Percentiles rank a stretch among this genome's conserved stretches.
These are phyloP conservation scores for Hypoxylon cercidicola DNA, from an alignment of 495 filamentous ascomycete species.

Conservation along the genomic window DNA sequence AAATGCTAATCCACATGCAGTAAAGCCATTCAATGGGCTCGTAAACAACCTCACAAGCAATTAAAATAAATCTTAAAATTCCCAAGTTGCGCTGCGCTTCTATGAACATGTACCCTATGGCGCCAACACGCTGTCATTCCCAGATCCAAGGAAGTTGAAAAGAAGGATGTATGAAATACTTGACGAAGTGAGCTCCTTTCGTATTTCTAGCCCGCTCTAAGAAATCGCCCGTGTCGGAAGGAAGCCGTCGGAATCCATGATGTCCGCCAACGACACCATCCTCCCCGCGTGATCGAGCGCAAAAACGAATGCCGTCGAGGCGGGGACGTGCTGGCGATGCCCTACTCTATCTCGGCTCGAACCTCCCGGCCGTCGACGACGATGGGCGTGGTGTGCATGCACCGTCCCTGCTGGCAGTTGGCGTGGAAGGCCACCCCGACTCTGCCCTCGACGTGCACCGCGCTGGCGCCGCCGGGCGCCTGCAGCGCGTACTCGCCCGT, in stretches of 20 bases:
- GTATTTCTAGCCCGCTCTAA: slow-evolving; percentile 2
- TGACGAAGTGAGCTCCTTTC: slow-evolving; percentile 8
- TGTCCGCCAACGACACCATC: no score
- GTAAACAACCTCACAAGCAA: no score
- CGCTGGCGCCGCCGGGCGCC: slow-evolving; percentile 65
- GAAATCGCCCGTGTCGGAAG: no score
- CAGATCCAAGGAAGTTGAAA: slow-evolving; percentile 6
- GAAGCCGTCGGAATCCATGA: no score
- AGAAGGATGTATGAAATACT: slow-evolving; percentile 5
- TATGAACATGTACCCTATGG: slow-evolving; percentile 15
- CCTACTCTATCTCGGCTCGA: slow-evolving; percentile 21
- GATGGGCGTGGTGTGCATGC: slow-evolving; percentile 43
- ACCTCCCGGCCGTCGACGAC: slow-evolving; percentile 27
- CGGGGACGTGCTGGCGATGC: not conserved
- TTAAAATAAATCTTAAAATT: slow-evolving; percentile 10
- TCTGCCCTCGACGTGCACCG: slow-evolving; percentile 51
- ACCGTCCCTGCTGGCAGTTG: slow-evolving; percentile 56
- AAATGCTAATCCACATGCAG: no score
- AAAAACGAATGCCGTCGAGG: no score
- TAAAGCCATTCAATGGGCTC: no score
- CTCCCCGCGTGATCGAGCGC: no score
- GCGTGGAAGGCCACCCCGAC: slow-evolving; percentile 64
- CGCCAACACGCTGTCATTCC: slow-evolving; percentile 12
- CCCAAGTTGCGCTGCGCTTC: slow-evolving; percentile 14
- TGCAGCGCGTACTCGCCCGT: slow-evolving; percentile 55